Evolutionary conservation across 768 basidiomycete species (phyloP).

Genomic region (Suillus placidus): DNA sequence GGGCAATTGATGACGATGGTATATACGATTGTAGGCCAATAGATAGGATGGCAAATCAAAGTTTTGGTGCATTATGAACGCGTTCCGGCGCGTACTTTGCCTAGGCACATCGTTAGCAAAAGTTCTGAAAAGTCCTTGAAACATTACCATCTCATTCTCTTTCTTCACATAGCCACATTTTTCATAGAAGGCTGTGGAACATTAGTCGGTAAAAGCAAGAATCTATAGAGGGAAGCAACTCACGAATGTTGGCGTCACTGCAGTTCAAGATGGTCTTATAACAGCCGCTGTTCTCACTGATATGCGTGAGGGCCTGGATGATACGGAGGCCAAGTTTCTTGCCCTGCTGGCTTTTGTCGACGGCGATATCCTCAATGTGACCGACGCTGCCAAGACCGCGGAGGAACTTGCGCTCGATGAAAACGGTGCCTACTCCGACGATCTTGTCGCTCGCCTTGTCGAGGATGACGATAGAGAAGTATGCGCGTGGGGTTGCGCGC

Average conservation of each 20-base stretch:
- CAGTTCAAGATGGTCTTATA: slow-evolving; percentile 99
- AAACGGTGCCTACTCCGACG: slow-evolving; percentile 80
- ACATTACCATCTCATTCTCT: slow-evolving; percentile 88
- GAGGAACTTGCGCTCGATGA: slow-evolving; percentile 95
- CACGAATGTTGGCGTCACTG: slow-evolving; percentile 87
- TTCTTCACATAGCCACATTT: slow-evolving; percentile 94
- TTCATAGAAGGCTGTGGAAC: slow-evolving; percentile 82
- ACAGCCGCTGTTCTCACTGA: slow-evolving; percentile 79
- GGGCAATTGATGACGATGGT: slow-evolving; percentile 11
- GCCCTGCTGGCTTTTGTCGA: slow-evolving; percentile 85
- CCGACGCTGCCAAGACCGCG: slow-evolving; percentile 84
- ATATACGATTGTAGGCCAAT: slow-evolving; percentile 15
- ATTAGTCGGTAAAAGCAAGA: slow-evolving; percentile 8
- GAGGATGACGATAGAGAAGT: slow-evolving; percentile 86
- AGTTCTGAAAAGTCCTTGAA: not conserved
- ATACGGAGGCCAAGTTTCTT: slow-evolving; percentile 87
- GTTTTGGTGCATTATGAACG: slow-evolving; percentile 17
- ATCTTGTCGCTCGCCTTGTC: slow-evolving; percentile 74
- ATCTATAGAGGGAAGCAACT: slow-evolving; percentile 38
- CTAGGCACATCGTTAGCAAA: slow-evolving; percentile 33
- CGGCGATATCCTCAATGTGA: slow-evolving; percentile 98
- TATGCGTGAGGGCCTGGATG: slow-evolving; percentile 81
- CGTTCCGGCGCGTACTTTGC: slow-evolving; percentile 60
- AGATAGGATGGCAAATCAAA: slow-evolving; percentile 17
- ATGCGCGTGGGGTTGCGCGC: slow-evolving; percentile 59